Conservation (phyloP, 2,329 filamentous ascomycete species). For the Trichoderma koningii region DNA sequence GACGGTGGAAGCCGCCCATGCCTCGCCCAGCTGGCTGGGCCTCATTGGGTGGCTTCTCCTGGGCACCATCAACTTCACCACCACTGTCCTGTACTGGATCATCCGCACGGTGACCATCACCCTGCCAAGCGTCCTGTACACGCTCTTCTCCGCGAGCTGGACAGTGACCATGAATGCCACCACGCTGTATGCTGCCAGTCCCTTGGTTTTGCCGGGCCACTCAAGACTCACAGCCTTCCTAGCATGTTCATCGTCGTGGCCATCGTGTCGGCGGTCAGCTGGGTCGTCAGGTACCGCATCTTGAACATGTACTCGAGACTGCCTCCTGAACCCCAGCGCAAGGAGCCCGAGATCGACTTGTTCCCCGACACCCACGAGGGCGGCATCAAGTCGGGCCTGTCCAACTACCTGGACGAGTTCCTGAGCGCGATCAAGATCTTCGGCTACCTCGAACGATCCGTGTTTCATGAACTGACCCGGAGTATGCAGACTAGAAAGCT, state of each 20-base stretch:
- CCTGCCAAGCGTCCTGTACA: constrained; percentile 85
- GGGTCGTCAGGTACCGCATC: constrained; percentile 93
- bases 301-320: constrained; percentile 96
- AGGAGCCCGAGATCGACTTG: constrained; percentile 92
- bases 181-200: constrained; percentile 66
- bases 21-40: constrained; percentile 58
- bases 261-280: constrained; percentile 82
- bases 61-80: constrained; percentile 56
- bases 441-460: constrained; percentile 91
- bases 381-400: constrained; percentile 83
- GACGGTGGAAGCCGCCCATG: constrained; percentile 38
- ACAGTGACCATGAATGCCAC: constrained; percentile 99
- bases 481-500: constrained; percentile 98
- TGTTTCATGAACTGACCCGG: constrained; percentile 95
- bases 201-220: constrained; percentile 6
- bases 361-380: constrained; percentile 92
- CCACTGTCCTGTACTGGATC: constrained; percentile 70
- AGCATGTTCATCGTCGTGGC: constrained; percentile 76
- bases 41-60: constrained; percentile 58
- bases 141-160: constrained; percentile 84
- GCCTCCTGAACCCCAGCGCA: constrained; percentile 90
- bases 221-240: constrained; percentile 30
- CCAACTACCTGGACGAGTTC: constrained; percentile 98
- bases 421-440: constrained; percentile 99
- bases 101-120: constrained; percentile 87